Evolutionary conservation across 305 asterid species (phyloP).

Genomic region (Coffea humblotiana): DNA sequence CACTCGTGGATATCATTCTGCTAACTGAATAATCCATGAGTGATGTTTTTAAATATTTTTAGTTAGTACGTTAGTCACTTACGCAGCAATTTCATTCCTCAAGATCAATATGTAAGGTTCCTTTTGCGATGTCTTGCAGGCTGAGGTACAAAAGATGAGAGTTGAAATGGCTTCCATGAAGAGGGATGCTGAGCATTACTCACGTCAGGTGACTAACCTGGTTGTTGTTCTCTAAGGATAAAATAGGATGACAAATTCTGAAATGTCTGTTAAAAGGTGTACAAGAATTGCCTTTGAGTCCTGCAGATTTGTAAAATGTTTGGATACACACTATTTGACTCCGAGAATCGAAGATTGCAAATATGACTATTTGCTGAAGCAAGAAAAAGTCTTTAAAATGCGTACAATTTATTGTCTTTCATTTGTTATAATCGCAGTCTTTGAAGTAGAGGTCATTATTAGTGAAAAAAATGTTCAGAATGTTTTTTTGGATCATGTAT

Average conservation of each 20-base stretch:
- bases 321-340: neutral
- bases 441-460: neutral
- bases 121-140: conserved; percentile 44
- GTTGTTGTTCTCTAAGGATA: neutral
- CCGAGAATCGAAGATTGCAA: neutral
- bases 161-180: conserved; percentile 99
- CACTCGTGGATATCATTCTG: neutral
- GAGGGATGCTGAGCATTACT: conserved; percentile 99
- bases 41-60: neutral
- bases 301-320: neutral
- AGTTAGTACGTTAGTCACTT: neutral
- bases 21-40: neutral
- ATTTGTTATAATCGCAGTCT: neutral
- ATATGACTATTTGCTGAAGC: neutral
- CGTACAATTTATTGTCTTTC: neutral
- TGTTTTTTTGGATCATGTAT: neutral
- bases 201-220: conserved; percentile 69
- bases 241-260: neutral
- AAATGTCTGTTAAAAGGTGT: neutral
- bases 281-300: neutral
- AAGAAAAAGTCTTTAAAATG: neutral
- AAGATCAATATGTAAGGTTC: conserved; percentile 12
- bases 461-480: neutral
- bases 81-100: conserved; percentile 16
- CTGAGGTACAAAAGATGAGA: conserved; percentile 96